Evolutionary conservation across 345 rosid genomes (phyloP), one percentile per base, ranked within the genome.

Genomic region (Boechera retrofracta): DNA sequence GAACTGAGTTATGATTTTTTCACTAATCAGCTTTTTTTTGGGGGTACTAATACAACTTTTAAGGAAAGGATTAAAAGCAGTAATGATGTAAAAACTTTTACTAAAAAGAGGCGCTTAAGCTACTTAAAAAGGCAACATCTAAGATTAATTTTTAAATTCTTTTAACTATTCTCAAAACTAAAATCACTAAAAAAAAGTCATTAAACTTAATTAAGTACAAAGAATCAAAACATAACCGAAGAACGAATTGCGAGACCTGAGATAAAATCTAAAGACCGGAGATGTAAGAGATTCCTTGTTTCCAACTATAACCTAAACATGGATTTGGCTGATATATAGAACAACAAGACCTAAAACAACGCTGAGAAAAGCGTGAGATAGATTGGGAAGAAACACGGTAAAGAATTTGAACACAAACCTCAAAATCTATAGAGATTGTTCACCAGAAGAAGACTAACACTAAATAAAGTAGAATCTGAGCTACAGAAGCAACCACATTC

Each of bases 11-110:
- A 16, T 21, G 21, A 24, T 13, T 16, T 21, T 51, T 16, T 52
- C 5, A 47, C 54, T 56, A 71, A 77, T 77, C 67, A 77, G 18
- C 32, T 10, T 70, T 70, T 44, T 6, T 2, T 18, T 0, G 21
- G 28, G 31, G 64, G 15, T 61, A 72, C 56, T 72, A 72, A 64
- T 76, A 39, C 42, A 9, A 52, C 36, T 65, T 73, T 73, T 51
- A 44, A 79, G 74, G 70, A 73, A 42, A 42, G 21, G 45, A 26
- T 78, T 33, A 78, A 58, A 72, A 60, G 69, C 33, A 55, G 11
- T 78, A 67, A 78, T 72, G 58, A 72, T 73, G 59, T 60, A 24
- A 33, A 47, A 45, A 67, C 45, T 73, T 39, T 73, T 61, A 28
- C 75, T 26, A 60, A 18, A 67, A 52, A 24, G 56, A 63, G n/a